A percentile compares a stretch with the other conserved stretches of the same genome.
Evolutionary conservation across 345 rosid species (phyloP).

Genomic region (Eucalyptus globulus): DNA sequence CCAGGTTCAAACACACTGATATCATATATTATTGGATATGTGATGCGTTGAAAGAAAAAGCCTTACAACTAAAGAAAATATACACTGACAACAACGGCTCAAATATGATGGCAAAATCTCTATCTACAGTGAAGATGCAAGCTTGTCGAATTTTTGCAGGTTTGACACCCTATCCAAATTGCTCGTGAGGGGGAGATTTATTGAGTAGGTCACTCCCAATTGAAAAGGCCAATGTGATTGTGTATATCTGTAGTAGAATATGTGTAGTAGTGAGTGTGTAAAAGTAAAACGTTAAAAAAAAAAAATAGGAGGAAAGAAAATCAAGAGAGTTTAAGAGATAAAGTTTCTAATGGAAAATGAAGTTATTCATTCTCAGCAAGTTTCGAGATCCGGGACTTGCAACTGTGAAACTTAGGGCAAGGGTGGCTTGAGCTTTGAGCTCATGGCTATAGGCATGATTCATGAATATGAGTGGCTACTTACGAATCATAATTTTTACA

Average conservation of each 20-base stretch:
- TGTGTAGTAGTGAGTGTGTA: neutral
- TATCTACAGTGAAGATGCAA: neutral
- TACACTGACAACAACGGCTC: neutral
- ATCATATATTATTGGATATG: neutral
- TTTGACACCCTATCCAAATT: neutral
- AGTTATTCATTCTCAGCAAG: too few species aligned
- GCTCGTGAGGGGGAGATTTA: neutral
- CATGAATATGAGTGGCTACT: too few species aligned
- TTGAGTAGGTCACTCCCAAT: neutral
- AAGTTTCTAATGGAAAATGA: too few species aligned
- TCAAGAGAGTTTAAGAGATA: neutral
- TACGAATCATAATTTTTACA: too few species aligned
- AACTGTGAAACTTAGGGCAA: too few species aligned
- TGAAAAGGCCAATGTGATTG: neutral
- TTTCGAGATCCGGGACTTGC: too few species aligned
- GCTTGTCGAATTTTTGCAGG: neutral
- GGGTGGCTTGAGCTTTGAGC: too few species aligned
- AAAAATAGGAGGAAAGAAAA: neutral
- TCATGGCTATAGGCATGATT: too few species aligned
- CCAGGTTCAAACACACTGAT: neutral
- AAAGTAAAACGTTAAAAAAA: neutral
- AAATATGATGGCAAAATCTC: neutral
- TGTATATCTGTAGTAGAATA: neutral
- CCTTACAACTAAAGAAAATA: neutral
- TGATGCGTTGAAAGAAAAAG: neutral